Percentiles rank a stretch among this genome's conserved stretches.
These are phyloP conservation scores for Pleurotus giganteus DNA, from an alignment of 768 basidiomycete genomes.

Conservation along the genomic window DNA sequence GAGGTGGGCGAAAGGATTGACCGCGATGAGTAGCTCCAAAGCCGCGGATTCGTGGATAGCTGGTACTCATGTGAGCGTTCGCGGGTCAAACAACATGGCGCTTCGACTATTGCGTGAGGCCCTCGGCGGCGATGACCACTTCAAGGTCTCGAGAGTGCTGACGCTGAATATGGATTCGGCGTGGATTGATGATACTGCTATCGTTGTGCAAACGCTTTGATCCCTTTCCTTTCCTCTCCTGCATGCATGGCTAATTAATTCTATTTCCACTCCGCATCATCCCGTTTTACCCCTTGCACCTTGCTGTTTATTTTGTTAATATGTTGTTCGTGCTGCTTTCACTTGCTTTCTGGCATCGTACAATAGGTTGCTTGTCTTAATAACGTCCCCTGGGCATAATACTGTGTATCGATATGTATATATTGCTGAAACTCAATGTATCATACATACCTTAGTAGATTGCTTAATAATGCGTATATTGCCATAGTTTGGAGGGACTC, in stretches of 20 bases:
- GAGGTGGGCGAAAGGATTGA: slow-evolving; percentile 50
- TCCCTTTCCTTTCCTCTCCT: neutral
- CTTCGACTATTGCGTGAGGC: slow-evolving; percentile 53
- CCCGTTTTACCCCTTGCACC: neutral
- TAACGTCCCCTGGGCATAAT: neutral
- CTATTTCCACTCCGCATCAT: neutral
- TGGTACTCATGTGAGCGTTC: slow-evolving; percentile 7
- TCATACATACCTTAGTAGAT: neutral
- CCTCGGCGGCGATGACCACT: slow-evolving; percentile 55
- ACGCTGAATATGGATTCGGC: slow-evolving; percentile 63
- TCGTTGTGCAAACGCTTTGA: slow-evolving; percentile 61
- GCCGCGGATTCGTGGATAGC: slow-evolving; percentile 7
- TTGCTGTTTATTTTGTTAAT: slow-evolving; percentile 5
- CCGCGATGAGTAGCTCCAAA: slow-evolving; percentile 18
- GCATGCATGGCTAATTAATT: neutral
- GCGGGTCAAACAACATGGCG: slow-evolving; percentile 45
- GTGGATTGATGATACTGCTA: slow-evolving; percentile 70
- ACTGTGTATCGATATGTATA: neutral
- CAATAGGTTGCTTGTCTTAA: neutral
- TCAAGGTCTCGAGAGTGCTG: slow-evolving; percentile 53
- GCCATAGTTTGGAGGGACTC: no score
- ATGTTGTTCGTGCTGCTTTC: neutral
- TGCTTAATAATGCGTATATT: no score
- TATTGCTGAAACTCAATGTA: neutral
- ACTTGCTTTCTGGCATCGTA: neutral